Evolutionary conservation across 2,329 filamentous ascomycete genomes (phyloP).

Genomic region (Diplodia scrobiculata): DNA sequence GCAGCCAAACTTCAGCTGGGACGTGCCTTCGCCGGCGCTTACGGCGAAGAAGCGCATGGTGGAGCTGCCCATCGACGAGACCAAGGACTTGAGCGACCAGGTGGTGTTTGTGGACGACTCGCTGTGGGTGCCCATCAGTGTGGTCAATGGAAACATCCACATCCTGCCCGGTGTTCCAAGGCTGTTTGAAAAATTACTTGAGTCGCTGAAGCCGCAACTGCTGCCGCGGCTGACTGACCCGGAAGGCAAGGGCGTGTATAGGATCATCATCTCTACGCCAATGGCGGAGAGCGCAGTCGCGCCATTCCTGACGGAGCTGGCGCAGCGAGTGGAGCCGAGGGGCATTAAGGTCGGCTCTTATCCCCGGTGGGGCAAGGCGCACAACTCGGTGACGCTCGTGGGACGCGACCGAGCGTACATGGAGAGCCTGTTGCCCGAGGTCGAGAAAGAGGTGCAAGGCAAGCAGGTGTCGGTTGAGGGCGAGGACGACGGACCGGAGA

Average conservation of each 20-base stretch:
- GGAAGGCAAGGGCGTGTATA: slow-evolving; percentile 75
- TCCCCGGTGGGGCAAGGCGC: slow-evolving; percentile 83
- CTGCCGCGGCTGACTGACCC: slow-evolving; percentile 74
- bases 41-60: slow-evolving; percentile 90
- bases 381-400: slow-evolving; percentile 89
- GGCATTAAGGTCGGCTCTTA: slow-evolving; percentile 96
- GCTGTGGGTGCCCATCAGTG: slow-evolving; percentile 85
- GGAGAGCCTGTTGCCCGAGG: slow-evolving; percentile 75
- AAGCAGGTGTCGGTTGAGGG: slow-evolving; percentile 70
- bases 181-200: slow-evolving; percentile 77
- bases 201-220: slow-evolving; percentile 71
- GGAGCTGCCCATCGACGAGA: slow-evolving; percentile 74
- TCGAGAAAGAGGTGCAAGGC: slow-evolving; percentile 75
- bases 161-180: slow-evolving; percentile 88
- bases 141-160: slow-evolving; percentile 91
- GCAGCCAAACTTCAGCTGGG: slow-evolving; percentile 79
- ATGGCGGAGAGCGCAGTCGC: slow-evolving; percentile 84
- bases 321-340: slow-evolving; percentile 68
- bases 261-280: slow-evolving; percentile 84
- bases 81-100: slow-evolving; percentile 67
- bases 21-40: slow-evolving; percentile 73
- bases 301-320: slow-evolving; percentile 77
- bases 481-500: slow-evolving; percentile 50
- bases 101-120: slow-evolving; percentile 77
- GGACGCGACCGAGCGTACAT: slow-evolving; percentile 73